Conservation (phyloP, 2,329 filamentous ascomycete genomes). For the Cladophialophora immunda region DNA sequence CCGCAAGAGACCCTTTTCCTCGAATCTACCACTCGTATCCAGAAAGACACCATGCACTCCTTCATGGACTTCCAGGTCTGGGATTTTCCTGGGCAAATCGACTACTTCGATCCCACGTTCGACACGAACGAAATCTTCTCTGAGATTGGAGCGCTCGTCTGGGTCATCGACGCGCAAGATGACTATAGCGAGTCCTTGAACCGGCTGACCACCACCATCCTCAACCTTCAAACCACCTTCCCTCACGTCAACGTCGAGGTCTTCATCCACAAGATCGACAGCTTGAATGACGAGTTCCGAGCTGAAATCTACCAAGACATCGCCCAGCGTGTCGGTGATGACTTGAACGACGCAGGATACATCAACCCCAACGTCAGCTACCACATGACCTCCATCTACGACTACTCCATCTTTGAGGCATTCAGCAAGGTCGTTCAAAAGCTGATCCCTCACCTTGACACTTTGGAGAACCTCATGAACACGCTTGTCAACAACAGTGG, state of each 20-base stretch:
- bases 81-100: slow-evolving; percentile 95
- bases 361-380: slow-evolving; percentile 94
- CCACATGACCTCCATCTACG: slow-evolving; percentile 97
- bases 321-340: slow-evolving; percentile 93
- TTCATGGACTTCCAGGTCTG: slow-evolving; percentile 99
- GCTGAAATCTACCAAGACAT: slow-evolving; percentile 96
- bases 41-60: slow-evolving; percentile 94
- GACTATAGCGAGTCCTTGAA: slow-evolving; percentile 93
- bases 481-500: slow-evolving; percentile 91
- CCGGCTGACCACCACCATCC: slow-evolving; percentile 85
- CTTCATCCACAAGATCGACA: slow-evolving; percentile 98
- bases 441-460: slow-evolving; percentile 89
- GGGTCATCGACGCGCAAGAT: slow-evolving; percentile 98
- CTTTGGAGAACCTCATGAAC: slow-evolving; percentile 91
- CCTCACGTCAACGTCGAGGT: slow-evolving; percentile 97
- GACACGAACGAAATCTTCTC: slow-evolving; percentile 88
- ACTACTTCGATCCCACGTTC: slow-evolving; percentile 88
- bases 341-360: slow-evolving; percentile 90
- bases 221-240: slow-evolving; percentile 86
- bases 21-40: slow-evolving; percentile 91
- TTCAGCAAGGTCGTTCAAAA: slow-evolving; percentile 99
- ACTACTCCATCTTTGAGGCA: slow-evolving; percentile 97
- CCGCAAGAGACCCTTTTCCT: slow-evolving; percentile 95
- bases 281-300: slow-evolving; percentile 95
- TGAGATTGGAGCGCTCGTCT: slow-evolving; percentile 92